Conservation (phyloP, 345 rosid genomes). For the Erysimum cheiranthoides region DNA sequence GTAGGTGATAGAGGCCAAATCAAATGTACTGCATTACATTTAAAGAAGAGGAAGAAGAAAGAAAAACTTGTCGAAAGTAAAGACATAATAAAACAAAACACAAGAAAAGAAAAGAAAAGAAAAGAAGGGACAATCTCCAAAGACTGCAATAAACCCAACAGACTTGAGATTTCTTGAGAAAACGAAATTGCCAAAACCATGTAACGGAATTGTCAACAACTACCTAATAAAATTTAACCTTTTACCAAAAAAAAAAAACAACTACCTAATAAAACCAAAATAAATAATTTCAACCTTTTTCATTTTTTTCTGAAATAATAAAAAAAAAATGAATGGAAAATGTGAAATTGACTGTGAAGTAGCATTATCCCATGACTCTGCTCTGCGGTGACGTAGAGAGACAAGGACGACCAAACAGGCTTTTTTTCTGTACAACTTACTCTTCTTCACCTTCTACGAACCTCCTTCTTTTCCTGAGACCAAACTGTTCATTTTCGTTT, state of each 20-base stretch:
- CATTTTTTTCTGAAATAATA: background rate
- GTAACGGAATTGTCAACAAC: constrained; percentile 39
- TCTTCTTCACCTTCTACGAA: constrained; percentile 43
- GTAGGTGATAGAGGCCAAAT: constrained; percentile 27
- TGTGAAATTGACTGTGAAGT: constrained; percentile 31
- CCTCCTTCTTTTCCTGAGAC: constrained; percentile 2
- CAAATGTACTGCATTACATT: background rate
- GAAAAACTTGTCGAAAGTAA: background rate
- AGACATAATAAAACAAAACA: constrained; percentile 44
- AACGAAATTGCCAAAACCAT: constrained; percentile 40
- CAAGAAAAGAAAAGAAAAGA: background rate
- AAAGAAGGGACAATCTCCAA: background rate
- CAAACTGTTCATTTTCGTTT: constrained; percentile 37
- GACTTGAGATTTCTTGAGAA: constrained; percentile 38
- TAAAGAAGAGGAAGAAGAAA: constrained; percentile 2
- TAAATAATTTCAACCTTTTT: background rate
- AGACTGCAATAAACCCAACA: constrained; percentile 43
- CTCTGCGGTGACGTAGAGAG: constrained; percentile 37
- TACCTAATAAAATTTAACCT: constrained; percentile 33
- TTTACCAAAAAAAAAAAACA: too few species aligned
- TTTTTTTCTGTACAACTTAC: constrained; percentile 39
- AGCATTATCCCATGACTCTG: constrained; percentile 38
- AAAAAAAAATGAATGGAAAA: background rate
- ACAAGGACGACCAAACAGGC: constrained; percentile 44
- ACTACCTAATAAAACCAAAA: constrained; percentile 34